Evolutionary conservation across 2,329 filamentous ascomycete genomes (phyloP).

Genomic region (Aureobasidium sp.): DNA sequence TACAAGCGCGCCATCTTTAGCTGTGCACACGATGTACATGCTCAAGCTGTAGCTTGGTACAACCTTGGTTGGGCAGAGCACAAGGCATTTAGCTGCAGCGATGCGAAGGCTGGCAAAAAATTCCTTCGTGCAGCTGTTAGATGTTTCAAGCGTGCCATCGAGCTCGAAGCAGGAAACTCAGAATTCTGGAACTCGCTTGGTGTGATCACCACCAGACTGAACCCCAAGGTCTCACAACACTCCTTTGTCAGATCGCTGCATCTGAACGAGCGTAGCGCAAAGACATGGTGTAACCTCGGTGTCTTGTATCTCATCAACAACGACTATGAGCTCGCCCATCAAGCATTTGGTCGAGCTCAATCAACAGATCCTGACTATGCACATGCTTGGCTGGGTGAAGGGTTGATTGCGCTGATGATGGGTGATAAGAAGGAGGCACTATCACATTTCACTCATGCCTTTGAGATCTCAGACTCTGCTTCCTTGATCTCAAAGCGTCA

Average conservation of each 20-base stretch:
- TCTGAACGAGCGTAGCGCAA: slow-evolving; percentile 77
- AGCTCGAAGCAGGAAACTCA: slow-evolving; percentile 85
- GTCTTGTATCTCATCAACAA: slow-evolving; percentile 78
- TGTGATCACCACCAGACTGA: slow-evolving; percentile 80
- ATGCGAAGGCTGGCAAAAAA: slow-evolving; percentile 49
- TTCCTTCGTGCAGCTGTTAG: slow-evolving; percentile 76
- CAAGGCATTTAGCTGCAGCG: slow-evolving; percentile 62
- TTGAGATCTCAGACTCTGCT: slow-evolving; percentile 80
- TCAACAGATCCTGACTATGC: slow-evolving; percentile 91
- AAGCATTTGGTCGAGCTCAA: slow-evolving; percentile 83
- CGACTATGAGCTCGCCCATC: slow-evolving; percentile 78
- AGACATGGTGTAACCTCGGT: slow-evolving; percentile 86
- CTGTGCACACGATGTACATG: slow-evolving; percentile 67
- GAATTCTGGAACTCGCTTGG: slow-evolving; percentile 98
- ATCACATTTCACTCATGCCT: slow-evolving; percentile 84
- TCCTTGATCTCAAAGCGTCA: slow-evolving; percentile 67
- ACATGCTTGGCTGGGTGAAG: slow-evolving; percentile 90
- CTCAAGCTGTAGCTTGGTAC: slow-evolving; percentile 93
- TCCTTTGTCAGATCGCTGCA: slow-evolving; percentile 88
- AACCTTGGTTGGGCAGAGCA: slow-evolving; percentile 95
- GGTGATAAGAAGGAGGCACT: slow-evolving; percentile 72
- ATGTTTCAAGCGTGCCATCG: slow-evolving; percentile 93
- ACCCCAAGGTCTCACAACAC: slow-evolving; percentile 83
- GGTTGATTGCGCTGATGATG: slow-evolving; percentile 69
- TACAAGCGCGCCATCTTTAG: slow-evolving; percentile 79